A percentile compares a stretch with the other conserved stretches of the same genome.
Conservation (phyloP, 208 protist genomes). For the Leishmania turanica region DNA sequence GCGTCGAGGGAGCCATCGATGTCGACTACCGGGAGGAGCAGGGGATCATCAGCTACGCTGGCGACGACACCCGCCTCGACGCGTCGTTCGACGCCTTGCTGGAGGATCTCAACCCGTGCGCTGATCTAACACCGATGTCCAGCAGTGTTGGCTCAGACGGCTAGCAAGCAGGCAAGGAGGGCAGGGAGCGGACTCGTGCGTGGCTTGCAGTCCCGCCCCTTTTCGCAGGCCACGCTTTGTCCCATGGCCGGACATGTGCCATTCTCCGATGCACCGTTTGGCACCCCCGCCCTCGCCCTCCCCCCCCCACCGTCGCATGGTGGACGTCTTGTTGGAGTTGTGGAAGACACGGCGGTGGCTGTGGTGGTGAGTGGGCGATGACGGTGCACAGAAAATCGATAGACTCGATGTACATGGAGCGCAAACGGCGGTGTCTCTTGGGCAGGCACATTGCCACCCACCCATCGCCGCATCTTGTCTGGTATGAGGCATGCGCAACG, state of each 20-base stretch:
- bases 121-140: neutral
- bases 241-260: neutral
- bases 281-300: too few relatives aligned
- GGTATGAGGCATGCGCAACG: neutral
- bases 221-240: neutral
- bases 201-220: neutral
- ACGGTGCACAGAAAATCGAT: neutral
- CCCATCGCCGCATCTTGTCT: neutral
- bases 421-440: neutral
- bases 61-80: neutral
- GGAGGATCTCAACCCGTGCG: constrained; percentile 12
- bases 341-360: neutral
- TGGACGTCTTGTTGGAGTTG: neutral
- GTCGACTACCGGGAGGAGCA: neutral
- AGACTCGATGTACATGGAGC: neutral
- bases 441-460: neutral
- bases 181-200: neutral
- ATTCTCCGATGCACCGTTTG: neutral
- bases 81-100: constrained; percentile 16
- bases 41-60: neutral
- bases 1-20: neutral
- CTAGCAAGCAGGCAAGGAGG: neutral
- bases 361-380: neutral
- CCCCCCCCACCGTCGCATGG: neutral
- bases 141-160: neutral